Base-by-base conservation (phyloP, 768 basidiomycete genomes). In the Chalciporus sphaerocephalus region DNA sequence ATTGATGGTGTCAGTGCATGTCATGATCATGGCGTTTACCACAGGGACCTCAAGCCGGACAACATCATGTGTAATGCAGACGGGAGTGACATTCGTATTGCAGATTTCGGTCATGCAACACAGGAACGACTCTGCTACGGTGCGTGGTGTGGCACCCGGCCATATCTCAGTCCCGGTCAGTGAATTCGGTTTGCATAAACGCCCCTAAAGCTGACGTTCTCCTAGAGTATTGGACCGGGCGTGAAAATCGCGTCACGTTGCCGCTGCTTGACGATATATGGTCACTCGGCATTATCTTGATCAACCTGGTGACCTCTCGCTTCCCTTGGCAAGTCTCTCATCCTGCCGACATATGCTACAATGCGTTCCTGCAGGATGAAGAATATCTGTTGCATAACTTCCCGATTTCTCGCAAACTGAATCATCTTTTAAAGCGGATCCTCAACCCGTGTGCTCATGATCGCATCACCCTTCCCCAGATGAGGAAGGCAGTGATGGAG, bases 21-120 rank as follows among this genome's bases (percentile, higher is more conserved):
- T 58, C 90, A 93, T 58, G 64, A 69, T 25, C 69, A 73, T 22
- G 78, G 80, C 11, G 77, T 94, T 48, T 91, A 74, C 61, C 92
- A 93, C 65, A 83, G 90, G 18, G 90, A 92, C 57, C 76, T 93
- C 58, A 92, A 93, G 62, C 90, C 90, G 1, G 92, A 92, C 59
- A 91, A 85, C 62, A 73, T 91, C 33, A 71, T 92, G 40, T 83
- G 80, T 61, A 74, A 67, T 48, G 61, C 61, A 56, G 78, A 67
- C 41, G 83, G 83, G 13, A 64, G 60, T 23, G 58, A 69, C 43
- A 72, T 91, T 33, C 72, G 73, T 44, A 70, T 92, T 33, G 79
- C 83, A 16, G 90, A 92, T 66, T 92, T 92, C 72, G 90, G 91
- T 12, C 63, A 91, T 42, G 75, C 80, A 0, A 81, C 76, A 2